phyloP scores from a whole-genome alignment of 345 rosid genomes.

The Salix brachista region DNA sequence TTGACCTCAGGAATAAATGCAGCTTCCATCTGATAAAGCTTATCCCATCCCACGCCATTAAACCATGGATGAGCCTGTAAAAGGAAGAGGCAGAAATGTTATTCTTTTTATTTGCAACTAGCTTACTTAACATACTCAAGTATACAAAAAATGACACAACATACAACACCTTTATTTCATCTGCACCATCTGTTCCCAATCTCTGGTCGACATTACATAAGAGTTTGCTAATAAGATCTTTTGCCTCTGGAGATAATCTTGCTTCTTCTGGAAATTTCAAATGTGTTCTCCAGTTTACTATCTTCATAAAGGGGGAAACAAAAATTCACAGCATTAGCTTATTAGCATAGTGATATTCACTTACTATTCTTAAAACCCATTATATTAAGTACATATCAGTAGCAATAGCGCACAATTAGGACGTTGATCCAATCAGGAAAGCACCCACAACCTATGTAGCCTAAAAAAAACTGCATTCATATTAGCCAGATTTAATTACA shows the following conservation, averaged over 20 bases:
- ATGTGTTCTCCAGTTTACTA: conserved; percentile 92
- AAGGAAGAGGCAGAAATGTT: conserved; percentile 26
- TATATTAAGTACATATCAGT: background rate
- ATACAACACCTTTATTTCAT: conserved; percentile 82
- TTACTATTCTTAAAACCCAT: background rate
- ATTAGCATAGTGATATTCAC: background rate
- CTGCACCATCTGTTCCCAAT: conserved; percentile 77
- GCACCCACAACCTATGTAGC: background rate
- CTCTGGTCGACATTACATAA: conserved; percentile 80
- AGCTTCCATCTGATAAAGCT: conserved; percentile 78
- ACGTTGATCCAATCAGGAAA: background rate
- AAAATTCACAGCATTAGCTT: background rate
- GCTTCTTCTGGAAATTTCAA: conserved; percentile 96
- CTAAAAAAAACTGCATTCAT: background rate
- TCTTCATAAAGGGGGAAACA: conserved; percentile 35
- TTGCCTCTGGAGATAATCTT: conserved; percentile 63
- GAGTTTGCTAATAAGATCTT: conserved; percentile 69
- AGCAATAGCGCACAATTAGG: background rate
- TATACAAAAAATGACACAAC: conserved; percentile 53
- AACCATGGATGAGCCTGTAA: conserved; percentile 86
- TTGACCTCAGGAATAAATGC: conserved; percentile 86
- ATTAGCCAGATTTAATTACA: background rate
- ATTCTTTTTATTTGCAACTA: conserved; percentile 20
- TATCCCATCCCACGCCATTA: conserved; percentile 67
- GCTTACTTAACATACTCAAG: conserved; percentile 15